Percentiles rank a stretch among this genome's conserved stretches.
Evolutionary conservation across 768 basidiomycete genomes (phyloP).

Genomic region (Lentinula sp.): DNA sequence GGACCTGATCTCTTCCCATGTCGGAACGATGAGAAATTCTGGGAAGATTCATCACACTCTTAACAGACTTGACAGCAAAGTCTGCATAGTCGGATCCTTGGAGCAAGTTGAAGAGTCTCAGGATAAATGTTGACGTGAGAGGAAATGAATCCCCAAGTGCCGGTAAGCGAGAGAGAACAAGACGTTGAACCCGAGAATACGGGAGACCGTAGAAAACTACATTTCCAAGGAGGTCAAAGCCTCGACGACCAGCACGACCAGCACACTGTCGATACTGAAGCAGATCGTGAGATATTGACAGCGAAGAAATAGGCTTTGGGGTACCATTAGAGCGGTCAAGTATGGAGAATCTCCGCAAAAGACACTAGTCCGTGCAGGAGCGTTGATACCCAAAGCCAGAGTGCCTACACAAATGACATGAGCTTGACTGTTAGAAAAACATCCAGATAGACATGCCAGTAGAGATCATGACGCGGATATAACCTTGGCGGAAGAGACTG

Average conservation of each 20-base stretch:
- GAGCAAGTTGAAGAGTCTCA: conserved; percentile 62
- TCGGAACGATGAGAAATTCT: conserved; percentile 53
- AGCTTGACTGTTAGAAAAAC: not conserved
- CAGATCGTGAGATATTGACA: conserved; percentile 5
- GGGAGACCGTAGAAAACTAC: conserved; percentile 69
- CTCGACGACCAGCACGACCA: conserved; percentile 68
- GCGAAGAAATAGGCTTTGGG: conserved; percentile 9
- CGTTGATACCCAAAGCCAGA: conserved; percentile 71
- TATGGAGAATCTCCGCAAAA: conserved; percentile 60
- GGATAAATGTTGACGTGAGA: conserved; percentile 55
- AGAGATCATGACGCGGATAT: conserved; percentile 59
- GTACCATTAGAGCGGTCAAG: conserved; percentile 54
- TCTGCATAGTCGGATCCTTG: conserved; percentile 50
- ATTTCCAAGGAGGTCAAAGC: conserved; percentile 63
- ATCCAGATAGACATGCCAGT: conserved; percentile 35
- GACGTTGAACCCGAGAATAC: conserved; percentile 55
- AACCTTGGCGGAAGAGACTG: conserved; percentile 58
- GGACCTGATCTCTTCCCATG: conserved; percentile 47
- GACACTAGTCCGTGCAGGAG: conserved; percentile 59
- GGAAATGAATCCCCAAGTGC: conserved; percentile 61
- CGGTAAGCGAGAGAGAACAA: conserved; percentile 59
- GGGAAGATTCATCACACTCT: conserved; percentile 49
- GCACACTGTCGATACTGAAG: conserved; percentile 65
- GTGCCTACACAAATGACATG: conserved; percentile 34
- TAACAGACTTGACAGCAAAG: conserved; percentile 41